Base-by-base conservation (phyloP, 2,329 filamentous ascomycete species). In the Teratosphaeria gauchensis region DNA sequence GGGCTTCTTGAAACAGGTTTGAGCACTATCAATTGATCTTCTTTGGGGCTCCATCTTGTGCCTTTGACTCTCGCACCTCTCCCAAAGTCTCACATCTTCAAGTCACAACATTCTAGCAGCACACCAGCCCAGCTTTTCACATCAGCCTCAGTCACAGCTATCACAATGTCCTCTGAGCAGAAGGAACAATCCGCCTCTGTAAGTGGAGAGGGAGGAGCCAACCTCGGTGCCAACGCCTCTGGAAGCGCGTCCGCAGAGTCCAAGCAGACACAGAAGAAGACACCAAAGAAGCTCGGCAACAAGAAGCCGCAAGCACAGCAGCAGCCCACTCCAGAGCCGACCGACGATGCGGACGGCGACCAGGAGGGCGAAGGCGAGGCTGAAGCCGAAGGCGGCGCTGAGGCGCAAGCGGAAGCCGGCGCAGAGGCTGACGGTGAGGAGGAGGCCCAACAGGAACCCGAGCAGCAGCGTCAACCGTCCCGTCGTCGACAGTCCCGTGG, bases 401-500 rank as follows among this genome's bases (percentile, higher is more conserved):
- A 68, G 38, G 69, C 61, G 54, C 59, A 66, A 56, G 69, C 64
- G 67, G 73, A 69, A 30, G 68, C 57, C 33, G 56, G 68, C 51
- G 68, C 68, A 56, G 71, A 71, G 60, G 69, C 72, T 57, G 74
- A 76, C 58, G 76, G 75, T 51, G 73, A 80, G 61, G 68, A 58
- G 68, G 71, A 79, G 64, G 76, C 76, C 53, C 73, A 81, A 65
- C 75, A 71, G 58, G 70, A 78, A 63, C 65, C 66, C 61, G 58
- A 68, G 59, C 66, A 68, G 58, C 67, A 68, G 58, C 74, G 74
- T 60, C 70, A 74, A 66, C 75, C 71, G 64, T 78, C 77, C 55
- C 73, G 76, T 59, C 75, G 77, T 62, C 76, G 78, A 62, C 76
- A 79, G 63, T 77, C 76, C 60, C 77, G 78, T 62, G 78, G 78